phyloP scores from a whole-genome alignment of 179 eudicot species.

The Corrigiola litoralis region DNA sequence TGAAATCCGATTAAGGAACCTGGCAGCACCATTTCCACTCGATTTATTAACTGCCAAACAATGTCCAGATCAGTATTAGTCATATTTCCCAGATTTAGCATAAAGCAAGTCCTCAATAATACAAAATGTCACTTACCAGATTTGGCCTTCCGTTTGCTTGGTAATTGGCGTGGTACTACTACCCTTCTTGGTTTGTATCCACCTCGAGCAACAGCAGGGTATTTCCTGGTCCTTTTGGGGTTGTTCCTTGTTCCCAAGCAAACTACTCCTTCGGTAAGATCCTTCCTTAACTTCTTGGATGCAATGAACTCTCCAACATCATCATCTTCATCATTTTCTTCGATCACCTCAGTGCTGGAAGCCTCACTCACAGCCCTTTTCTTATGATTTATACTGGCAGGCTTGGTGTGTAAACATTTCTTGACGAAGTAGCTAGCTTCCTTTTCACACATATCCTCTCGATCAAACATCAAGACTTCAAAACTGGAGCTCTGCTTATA shows the following conservation, averaged over 20 bases:
- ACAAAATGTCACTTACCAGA: neutral
- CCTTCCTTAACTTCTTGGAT: conserved; percentile 17
- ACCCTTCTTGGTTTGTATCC: neutral
- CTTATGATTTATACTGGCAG: neutral
- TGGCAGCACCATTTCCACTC: neutral
- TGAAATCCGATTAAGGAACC: neutral
- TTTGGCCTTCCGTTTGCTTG: neutral
- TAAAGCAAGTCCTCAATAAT: neutral
- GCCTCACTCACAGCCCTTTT: conserved; percentile 16
- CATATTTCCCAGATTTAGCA: neutral
- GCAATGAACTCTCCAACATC: conserved; percentile 14
- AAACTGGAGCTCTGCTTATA: conserved; percentile 19
- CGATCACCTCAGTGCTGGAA: conserved; percentile 15
- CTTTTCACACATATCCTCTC: conserved; percentile 21
- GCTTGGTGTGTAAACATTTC: conserved; percentile 5
- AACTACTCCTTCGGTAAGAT: neutral
- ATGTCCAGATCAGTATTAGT: neutral
- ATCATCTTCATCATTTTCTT: conserved; percentile 7
- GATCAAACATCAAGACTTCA: conserved; percentile 31
- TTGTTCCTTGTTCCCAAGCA: neutral
- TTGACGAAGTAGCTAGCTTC: conserved; percentile 27
- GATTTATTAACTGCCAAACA: conserved; percentile 13
- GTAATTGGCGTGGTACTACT: neutral
- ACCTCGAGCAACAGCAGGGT: neutral
- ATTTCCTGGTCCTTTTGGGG: neutral